These are phyloP conservation scores for Aspergillus fructus DNA, from an alignment of 2,329 filamentous ascomycete genomes.

Conservation along the genomic window DNA sequence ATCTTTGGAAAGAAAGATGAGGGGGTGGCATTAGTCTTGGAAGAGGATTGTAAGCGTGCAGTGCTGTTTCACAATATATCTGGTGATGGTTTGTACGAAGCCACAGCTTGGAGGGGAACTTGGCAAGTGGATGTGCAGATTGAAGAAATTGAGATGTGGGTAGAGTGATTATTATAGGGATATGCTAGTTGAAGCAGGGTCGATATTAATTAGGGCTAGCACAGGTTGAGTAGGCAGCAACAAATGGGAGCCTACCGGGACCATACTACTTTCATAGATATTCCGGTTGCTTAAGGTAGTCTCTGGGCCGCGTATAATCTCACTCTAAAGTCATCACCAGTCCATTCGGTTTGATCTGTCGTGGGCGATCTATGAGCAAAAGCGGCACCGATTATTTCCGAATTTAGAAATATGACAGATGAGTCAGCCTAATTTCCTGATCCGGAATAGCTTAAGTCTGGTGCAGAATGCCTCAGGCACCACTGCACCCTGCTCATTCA, in stretches of 20 bases:
- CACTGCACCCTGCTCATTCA: background rate
- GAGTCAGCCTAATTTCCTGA: conserved; percentile 14
- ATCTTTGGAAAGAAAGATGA: background rate
- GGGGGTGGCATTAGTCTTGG: background rate
- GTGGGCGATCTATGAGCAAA: background rate
- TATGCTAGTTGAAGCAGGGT: too few relatives aligned
- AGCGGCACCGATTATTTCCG: background rate
- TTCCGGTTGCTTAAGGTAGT: too few relatives aligned
- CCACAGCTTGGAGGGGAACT: background rate
- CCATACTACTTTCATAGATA: too few relatives aligned
- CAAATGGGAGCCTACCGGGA: too few relatives aligned
- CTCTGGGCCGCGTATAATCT: too few relatives aligned
- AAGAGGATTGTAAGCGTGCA: background rate
- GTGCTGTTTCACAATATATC: background rate
- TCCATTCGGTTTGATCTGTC: too few relatives aligned
- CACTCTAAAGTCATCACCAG: too few relatives aligned
- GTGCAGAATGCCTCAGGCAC: conserved; percentile 22
- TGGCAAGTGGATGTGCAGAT: background rate
- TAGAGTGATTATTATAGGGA: background rate
- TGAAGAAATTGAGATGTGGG: background rate
- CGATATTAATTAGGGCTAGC: too few relatives aligned
- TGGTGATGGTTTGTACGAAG: background rate
- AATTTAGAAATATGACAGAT: background rate
- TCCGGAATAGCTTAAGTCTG: conserved; percentile 5
- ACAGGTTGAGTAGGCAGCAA: too few relatives aligned